Evolutionary conservation across 2,329 filamentous ascomycete genomes (phyloP).

Genomic region (Sordariomycetes sp.): DNA sequence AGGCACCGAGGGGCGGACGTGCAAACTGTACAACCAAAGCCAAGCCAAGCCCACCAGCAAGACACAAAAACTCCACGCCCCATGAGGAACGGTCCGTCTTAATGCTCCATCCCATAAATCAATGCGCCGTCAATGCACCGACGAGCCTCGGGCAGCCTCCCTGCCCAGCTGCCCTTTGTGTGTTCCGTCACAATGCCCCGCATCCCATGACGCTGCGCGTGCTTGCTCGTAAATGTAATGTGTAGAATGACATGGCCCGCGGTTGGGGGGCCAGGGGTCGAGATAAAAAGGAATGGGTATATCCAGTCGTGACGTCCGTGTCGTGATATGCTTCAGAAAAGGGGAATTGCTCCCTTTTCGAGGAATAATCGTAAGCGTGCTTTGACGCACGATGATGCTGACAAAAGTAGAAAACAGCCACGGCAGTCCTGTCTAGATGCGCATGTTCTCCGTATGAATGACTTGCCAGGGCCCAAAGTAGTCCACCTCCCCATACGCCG

Average conservation of each 20-base stretch:
- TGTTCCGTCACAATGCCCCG: slow-evolving; percentile 4
- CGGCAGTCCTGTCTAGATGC: slow-evolving; percentile 20
- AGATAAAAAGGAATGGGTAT: too few relatives aligned
- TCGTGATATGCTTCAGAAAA: slow-evolving; percentile 3
- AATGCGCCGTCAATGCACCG: background rate
- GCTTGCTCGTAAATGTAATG: too few relatives aligned
- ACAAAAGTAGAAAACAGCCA: background rate
- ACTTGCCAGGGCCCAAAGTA: slow-evolving; percentile 40
- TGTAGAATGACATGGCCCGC: too few relatives aligned
- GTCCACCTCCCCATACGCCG: slow-evolving; percentile 42
- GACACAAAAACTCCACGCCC: slow-evolving; percentile 12
- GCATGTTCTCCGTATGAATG: slow-evolving; percentile 38
- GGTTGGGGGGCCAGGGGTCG: too few relatives aligned
- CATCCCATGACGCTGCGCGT: too few relatives aligned
- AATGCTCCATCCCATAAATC: slow-evolving; percentile 10
- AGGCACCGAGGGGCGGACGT: too few relatives aligned
- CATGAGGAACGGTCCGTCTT: slow-evolving; percentile 13
- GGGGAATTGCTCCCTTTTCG: background rate
- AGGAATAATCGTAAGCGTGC: background rate
- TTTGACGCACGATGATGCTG: background rate
- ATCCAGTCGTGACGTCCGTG: slow-evolving; percentile 2
- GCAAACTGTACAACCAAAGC: too few relatives aligned
- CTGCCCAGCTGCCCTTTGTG: background rate
- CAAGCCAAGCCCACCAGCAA: too few relatives aligned
- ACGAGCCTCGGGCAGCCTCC: too few relatives aligned